Conservation (phyloP, 2,329 filamentous ascomycete species). For the Aspergillus sergii region DNA sequence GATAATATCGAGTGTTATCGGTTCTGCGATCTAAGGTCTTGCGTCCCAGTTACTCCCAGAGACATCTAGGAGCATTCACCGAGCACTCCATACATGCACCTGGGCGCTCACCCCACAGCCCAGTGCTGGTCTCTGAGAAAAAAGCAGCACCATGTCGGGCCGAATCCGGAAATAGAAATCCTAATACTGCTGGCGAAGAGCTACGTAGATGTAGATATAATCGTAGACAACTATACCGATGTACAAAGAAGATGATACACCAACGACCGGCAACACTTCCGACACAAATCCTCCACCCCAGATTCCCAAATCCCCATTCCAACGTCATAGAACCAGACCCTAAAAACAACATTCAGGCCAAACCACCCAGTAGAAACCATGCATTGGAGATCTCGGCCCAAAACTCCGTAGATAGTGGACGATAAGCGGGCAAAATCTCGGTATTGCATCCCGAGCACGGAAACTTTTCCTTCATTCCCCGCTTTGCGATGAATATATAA, state of each 20-base stretch:
- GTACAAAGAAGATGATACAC: neutral
- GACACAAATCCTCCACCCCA: neutral
- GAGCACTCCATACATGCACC: too few relatives aligned
- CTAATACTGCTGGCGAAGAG: too few relatives aligned
- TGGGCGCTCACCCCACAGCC: too few relatives aligned
- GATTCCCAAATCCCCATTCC: neutral
- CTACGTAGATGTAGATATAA: too few relatives aligned
- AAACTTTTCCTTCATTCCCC: conserved; percentile 16
- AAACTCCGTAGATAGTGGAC: conserved; percentile 1
- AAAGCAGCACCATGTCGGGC: too few relatives aligned
- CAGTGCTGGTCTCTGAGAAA: too few relatives aligned
- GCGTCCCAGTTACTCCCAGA: too few relatives aligned
- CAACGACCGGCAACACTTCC: neutral
- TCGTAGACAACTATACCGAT: neutral
- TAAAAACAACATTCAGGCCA: neutral
- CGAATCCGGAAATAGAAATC: too few relatives aligned
- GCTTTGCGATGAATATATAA: conserved; percentile 6
- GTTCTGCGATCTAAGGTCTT: too few relatives aligned
- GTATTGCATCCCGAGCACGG: conserved; percentile 14
- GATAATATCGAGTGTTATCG: too few relatives aligned
- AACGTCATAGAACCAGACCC: neutral
- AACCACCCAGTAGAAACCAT: neutral
- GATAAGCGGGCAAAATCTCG: conserved; percentile 11
- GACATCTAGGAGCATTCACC: too few relatives aligned
- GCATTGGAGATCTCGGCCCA: conserved; percentile 4